Conservation (phyloP, 345 rosid genomes). For the Eucalyptus brandiana region DNA sequence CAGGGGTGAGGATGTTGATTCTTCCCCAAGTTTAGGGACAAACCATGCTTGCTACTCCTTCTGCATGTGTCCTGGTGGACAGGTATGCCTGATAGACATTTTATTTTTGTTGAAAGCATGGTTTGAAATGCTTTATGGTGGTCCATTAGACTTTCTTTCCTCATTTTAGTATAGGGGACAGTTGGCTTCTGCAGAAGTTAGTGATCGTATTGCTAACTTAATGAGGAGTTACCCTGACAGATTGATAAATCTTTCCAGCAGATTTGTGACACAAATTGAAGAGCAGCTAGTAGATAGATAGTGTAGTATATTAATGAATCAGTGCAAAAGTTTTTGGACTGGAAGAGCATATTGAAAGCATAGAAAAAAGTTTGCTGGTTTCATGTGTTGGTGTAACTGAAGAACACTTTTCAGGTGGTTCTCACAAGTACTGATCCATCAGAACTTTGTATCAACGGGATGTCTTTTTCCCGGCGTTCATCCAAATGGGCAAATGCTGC, state of each 20-base stretch:
- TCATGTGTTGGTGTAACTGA: background rate
- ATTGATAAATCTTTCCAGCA: background rate
- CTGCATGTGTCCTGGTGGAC: constrained; percentile 99
- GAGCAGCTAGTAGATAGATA: background rate
- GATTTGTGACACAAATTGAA: background rate
- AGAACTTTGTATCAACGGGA: constrained; percentile 90
- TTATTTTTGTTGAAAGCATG: background rate
- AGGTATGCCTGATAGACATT: constrained; percentile 25
- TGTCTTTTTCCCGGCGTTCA: constrained; percentile 95
- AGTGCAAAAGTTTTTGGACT: background rate
- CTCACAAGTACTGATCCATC: constrained; percentile 77
- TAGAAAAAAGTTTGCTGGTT: background rate
- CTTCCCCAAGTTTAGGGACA: constrained; percentile 2
- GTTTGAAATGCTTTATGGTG: background rate
- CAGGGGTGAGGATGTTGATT: constrained; percentile 12
- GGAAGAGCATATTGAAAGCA: background rate
- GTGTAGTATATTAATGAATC: background rate
- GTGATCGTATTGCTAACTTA: background rate
- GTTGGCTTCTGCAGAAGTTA: background rate
- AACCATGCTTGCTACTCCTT: constrained; percentile 87
- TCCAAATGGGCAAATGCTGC: constrained; percentile 99
- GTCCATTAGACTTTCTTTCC: background rate
- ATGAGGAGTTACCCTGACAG: background rate
- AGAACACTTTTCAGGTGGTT: constrained; percentile 54
- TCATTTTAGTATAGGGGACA: background rate